Evolutionary conservation across 1,284 basidiomycete species (phyloP), one percentile per base, ranked within the genome.

Genomic region (Thelephora terrestris): DNA sequence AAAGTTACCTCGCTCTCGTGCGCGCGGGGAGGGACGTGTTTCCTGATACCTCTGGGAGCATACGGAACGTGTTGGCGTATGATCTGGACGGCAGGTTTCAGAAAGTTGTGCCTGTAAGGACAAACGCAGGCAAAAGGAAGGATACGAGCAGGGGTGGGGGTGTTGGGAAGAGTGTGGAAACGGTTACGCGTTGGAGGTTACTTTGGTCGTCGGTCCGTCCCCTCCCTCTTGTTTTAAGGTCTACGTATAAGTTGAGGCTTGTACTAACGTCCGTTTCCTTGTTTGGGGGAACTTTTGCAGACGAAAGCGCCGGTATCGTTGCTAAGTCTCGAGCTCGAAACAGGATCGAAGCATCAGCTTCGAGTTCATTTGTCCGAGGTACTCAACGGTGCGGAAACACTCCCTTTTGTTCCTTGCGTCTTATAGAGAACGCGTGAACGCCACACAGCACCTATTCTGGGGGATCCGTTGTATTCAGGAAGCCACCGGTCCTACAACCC

Each of bases 291-390:
- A n/a, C n/a, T 47, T 5, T 23, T 12, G n/a, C 20, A 79, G 79
- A 63, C 70, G 6, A 65, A 61, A 25, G 67, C 61, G 1, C 78
- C 79, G 9, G 47, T 85, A 21, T 76, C 80, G 1, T 67, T 86
- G 39, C 58, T 86, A 36, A 68, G 70, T 36, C 66, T 86, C 4
- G 67, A 65, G 5, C 68, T 82, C 17, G 63, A 72, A 46, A 84
- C 83, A 4, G 84, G 83, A 1, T 58, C 76, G 48, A 86, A 86
- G 59, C 82, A 85, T 50, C 83, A 86, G 55, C 71, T 86, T n/a
- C 75, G 83, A 32, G 68, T 82, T 7, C 81, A 85, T 51, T 58
- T 79, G 20, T 71, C 83, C 0, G 68, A 74, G 46, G 64, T 60
- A 48, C 61, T 86, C 36, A 64, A 69, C 38, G 64, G 77, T 74